These are phyloP conservation scores for Pyrus bretschneideri DNA, from an alignment of 306 rosid genomes.

Conservation along the genomic window DNA sequence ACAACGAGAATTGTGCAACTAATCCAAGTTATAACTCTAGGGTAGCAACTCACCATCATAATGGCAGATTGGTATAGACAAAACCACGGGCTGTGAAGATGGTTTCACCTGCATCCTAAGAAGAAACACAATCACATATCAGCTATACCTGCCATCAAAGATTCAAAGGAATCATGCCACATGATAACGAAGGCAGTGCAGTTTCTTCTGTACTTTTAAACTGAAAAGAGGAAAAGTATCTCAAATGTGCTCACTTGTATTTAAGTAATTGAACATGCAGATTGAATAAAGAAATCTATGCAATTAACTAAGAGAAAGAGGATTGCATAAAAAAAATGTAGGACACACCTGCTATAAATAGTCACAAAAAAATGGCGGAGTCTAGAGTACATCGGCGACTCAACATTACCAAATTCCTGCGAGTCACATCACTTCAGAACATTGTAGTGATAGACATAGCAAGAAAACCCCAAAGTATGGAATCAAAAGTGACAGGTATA, in stretches of 20 bases:
- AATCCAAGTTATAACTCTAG: background rate
- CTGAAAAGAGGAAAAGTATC: conserved; percentile 18
- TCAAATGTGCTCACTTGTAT: background rate
- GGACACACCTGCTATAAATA: conserved; percentile 60
- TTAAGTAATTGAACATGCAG: background rate
- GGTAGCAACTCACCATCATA: conserved; percentile 62
- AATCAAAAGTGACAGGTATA: background rate
- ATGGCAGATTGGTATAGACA: conserved; percentile 77
- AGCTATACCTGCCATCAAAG: background rate
- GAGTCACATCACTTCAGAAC: conserved; percentile 4
- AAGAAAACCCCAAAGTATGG: background rate
- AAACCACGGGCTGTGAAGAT: conserved; percentile 53
- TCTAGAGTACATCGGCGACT: conserved; percentile 80
- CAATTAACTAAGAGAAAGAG: too few species aligned
- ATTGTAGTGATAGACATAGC: background rate
- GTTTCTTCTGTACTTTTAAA: background rate
- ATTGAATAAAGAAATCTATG: too few species aligned
- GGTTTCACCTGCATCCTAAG: conserved; percentile 85
- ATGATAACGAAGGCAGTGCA: background rate
- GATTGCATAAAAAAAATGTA: background rate
- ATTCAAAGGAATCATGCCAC: background rate
- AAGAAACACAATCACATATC: conserved; percentile 13
- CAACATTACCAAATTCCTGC: conserved; percentile 86
- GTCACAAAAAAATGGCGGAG: conserved; percentile 63
- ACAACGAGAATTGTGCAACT: background rate